Conservation (phyloP, 768 basidiomycete species). For the Suillus lakei region DNA sequence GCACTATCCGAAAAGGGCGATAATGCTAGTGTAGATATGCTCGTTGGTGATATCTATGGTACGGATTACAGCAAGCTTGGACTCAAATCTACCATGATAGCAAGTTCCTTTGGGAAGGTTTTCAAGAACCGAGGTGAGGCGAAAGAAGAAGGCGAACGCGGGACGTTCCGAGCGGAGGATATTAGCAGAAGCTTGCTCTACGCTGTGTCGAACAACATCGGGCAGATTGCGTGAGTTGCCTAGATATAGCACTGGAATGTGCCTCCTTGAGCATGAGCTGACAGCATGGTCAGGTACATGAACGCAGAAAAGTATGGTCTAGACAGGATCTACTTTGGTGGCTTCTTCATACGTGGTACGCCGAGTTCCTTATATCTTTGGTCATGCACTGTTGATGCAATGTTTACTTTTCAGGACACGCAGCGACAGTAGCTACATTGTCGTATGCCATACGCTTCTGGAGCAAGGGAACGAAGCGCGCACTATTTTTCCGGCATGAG, state of each 20-base stretch:
- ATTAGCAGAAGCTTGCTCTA: slow-evolving; percentile 94
- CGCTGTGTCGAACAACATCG: slow-evolving; percentile 98
- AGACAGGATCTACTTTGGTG: slow-evolving; percentile 98
- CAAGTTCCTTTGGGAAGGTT: slow-evolving; percentile 98
- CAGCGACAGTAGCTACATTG: slow-evolving; percentile 94
- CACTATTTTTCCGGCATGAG: slow-evolving; percentile 96
- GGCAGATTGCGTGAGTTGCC: slow-evolving; percentile 93
- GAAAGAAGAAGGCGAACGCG: slow-evolving; percentile 52
- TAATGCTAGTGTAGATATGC: slow-evolving; percentile 95
- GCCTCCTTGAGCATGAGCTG: slow-evolving; percentile 13
- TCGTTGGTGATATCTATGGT: slow-evolving; percentile 99
- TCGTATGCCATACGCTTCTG: slow-evolving; percentile 99
- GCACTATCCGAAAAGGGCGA: slow-evolving; percentile 92
- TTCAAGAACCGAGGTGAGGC: slow-evolving; percentile 79
- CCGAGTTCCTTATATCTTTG: slow-evolving; percentile 11
- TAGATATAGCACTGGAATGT: slow-evolving; percentile 14
- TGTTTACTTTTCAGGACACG: slow-evolving; percentile 68
- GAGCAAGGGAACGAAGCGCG: slow-evolving; percentile 97
- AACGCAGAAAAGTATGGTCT: slow-evolving; percentile 98
- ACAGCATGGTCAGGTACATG: slow-evolving; percentile 66
- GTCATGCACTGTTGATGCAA: background rate
- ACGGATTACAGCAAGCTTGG: slow-evolving; percentile 95
- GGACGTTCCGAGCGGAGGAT: slow-evolving; percentile 86
- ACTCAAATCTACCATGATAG: slow-evolving; percentile 97
- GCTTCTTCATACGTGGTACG: slow-evolving; percentile 96